Evolutionary conservation across 345 rosid species (phyloP), one percentile per base, ranked within the genome.

Genomic region (Salix koriyanagi): DNA sequence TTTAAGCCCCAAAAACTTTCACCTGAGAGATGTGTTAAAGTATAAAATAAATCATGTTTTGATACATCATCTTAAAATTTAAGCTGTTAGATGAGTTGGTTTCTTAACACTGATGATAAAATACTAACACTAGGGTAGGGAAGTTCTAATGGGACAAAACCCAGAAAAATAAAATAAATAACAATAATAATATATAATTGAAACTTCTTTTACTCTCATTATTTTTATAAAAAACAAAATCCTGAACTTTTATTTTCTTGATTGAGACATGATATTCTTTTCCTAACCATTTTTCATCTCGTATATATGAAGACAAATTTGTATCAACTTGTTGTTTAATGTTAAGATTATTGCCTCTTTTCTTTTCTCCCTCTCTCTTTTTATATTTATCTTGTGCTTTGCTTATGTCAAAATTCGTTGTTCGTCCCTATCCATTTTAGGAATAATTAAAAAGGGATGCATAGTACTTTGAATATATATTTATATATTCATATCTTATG

Each of bases 381-480:
- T 34, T 34, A 0, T 34, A 34, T 41, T 41, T 41, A 41, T 41
- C 44, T 41, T 48, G 42, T 19, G 77, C 85, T 80, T 85, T 81
- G 88, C 39, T 85, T 65, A 30, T 77, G 82, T 84, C 89, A 80
- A 82, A 52, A 71, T 36, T 69, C 73, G 77, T 80, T 83, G 65
- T 81, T 84, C 87, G 83, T 89, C 81, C 84, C 81, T 76, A 88
- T 85, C 91, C 88, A 69, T 82, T 82, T 82, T 72, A 75, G 79
- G 87, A 89, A 88, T 88, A 83, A 81, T 26, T 42, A 15, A 79
- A 83, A 73, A 80, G 42, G 34, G 25, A 62, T 75, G 34, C 12
- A 66, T 36, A 76, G 42, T 66, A 32, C 50, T 15, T 18, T 15
- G 12, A 28, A 69, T 16, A 66, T 67, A 30, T 30, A 30, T 30